These are phyloP conservation scores for Scedosporium dehoogii DNA, from an alignment of 2,329 filamentous ascomycete genomes.

Conservation along the genomic window DNA sequence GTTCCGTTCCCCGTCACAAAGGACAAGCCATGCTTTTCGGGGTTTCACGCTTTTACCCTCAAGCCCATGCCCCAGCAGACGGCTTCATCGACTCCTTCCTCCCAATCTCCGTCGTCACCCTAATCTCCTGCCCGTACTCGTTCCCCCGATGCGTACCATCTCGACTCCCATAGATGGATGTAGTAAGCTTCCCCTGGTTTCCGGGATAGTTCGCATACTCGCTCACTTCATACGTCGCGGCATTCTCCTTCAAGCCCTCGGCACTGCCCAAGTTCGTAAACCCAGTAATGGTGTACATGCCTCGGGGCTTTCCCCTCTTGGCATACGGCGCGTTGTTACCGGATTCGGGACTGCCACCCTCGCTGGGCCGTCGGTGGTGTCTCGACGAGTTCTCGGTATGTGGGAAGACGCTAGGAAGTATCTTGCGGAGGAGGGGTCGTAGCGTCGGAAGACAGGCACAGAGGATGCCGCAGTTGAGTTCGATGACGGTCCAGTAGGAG, in stretches of 20 bases:
- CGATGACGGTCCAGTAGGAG: constrained; percentile 26
- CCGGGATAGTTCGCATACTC: neutral
- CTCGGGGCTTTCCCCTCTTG: neutral
- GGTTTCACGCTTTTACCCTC: no score
- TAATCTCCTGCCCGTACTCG: neutral
- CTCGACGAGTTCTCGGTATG: neutral
- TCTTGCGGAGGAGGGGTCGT: constrained; percentile 17
- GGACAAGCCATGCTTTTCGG: no score
- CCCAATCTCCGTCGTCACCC: constrained; percentile 2
- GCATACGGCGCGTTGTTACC: neutral
- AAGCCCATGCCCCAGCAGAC: neutral
- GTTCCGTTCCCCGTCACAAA: no score
- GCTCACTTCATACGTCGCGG: neutral
- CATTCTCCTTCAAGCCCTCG: constrained; percentile 1
- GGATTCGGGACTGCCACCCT: neutral
- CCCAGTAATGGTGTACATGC: neutral
- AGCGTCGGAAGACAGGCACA: constrained; percentile 29
- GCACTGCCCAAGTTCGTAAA: neutral
- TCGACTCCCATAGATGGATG: neutral
- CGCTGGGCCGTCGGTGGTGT: neutral
- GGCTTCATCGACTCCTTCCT: constrained; percentile 1
- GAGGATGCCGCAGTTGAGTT: constrained; percentile 27
- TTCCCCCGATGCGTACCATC: neutral
- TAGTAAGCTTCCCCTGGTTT: neutral
- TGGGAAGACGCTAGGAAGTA: neutral